These are phyloP conservation scores for Plasmodium coatneyi DNA, from an alignment of 169 alveolate species.

Conservation along the genomic window DNA sequence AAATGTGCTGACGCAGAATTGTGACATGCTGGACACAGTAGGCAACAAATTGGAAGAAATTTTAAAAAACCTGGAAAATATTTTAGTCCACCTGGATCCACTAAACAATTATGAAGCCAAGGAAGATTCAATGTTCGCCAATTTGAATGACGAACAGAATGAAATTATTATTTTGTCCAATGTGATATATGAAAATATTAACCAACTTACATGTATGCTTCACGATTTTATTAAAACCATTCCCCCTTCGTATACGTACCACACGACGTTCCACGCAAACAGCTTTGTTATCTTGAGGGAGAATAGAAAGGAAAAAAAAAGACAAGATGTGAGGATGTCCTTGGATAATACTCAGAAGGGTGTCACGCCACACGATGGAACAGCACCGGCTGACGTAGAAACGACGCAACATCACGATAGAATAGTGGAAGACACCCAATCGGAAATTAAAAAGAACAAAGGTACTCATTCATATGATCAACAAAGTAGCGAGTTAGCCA, in stretches of 20 bases:
- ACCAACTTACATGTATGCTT: conserved; percentile 21
- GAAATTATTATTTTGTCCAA: conserved; percentile 55
- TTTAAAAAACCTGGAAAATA: conserved; percentile 31
- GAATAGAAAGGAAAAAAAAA: conserved; percentile 11
- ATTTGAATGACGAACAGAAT: conserved; percentile 37
- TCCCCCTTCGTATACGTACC: conserved; percentile 70
- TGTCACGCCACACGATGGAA: background rate
- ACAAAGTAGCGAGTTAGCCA: background rate
- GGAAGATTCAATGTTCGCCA: conserved; percentile 26
- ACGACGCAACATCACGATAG: background rate
- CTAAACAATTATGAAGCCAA: conserved; percentile 46
- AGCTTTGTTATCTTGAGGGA: conserved; percentile 32
- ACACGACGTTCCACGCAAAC: conserved; percentile 25
- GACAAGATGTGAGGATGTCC: background rate
- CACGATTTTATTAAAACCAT: conserved; percentile 65
- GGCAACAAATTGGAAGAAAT: conserved; percentile 32
- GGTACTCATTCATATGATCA: background rate
- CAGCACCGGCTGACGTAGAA: background rate
- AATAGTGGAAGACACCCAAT: background rate
- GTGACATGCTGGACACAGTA: conserved; percentile 17
- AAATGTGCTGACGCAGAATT: conserved; percentile 12
- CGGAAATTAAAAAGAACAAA: background rate
- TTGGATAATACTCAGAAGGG: background rate
- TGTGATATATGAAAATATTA: conserved; percentile 35
- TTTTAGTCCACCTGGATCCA: conserved; percentile 30